Conservation (phyloP, 257 asterid genomes). For the Nicotiana noctiflora region DNA sequence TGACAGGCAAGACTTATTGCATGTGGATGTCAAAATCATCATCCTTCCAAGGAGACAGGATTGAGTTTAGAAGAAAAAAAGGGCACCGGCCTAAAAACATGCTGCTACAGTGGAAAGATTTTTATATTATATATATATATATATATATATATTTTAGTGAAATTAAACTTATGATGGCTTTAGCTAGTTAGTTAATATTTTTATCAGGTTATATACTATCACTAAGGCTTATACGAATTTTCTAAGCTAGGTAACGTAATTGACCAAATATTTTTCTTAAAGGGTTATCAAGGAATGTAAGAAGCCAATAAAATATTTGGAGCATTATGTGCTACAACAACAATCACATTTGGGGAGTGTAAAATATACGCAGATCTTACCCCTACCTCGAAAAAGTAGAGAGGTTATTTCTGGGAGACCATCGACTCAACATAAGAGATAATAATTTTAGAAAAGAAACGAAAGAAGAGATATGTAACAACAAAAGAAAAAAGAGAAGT, state of each 20-base stretch:
- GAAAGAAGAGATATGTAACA: too few species aligned
- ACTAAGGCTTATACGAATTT: too few species aligned
- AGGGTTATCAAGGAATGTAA: neutral
- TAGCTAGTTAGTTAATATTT: too few species aligned
- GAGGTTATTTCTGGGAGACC: too few species aligned
- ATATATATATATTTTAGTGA: neutral
- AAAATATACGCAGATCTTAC: too few species aligned
- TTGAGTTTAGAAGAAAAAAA: neutral
- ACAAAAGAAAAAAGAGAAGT: too few species aligned
- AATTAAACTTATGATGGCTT: neutral
- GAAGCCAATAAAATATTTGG: neutral
- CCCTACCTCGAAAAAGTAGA: too few species aligned
- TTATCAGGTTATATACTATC: too few species aligned
- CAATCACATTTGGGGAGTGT: too few species aligned
- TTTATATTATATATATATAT: neutral
- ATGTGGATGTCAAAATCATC: neutral
- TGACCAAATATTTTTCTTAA: neutral
- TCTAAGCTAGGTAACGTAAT: too few species aligned
- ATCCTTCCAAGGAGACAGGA: neutral
- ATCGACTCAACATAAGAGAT: too few species aligned
- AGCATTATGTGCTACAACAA: constrained; percentile 10
- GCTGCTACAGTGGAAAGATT: neutral
- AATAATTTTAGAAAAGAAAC: too few species aligned
- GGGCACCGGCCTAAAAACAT: neutral
- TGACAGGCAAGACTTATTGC: neutral